phyloP scores from a whole-genome alignment of 306 rosid species.

The Quercus mongolica region DNA sequence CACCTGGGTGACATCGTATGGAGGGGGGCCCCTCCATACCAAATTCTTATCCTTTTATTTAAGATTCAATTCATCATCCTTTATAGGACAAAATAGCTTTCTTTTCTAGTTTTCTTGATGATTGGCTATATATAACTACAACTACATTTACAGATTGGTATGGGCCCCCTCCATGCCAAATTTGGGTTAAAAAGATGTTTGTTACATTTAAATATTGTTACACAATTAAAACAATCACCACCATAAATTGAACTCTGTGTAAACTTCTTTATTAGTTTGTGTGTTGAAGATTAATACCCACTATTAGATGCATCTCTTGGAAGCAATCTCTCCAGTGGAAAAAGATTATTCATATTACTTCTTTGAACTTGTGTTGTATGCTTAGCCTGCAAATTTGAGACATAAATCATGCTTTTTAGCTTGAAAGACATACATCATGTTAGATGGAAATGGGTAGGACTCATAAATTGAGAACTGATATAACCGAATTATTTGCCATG shows the following conservation, averaged over 20 bases:
- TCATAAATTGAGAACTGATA: too few species aligned
- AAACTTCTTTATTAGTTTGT: background rate
- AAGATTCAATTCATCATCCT: conserved; percentile 53
- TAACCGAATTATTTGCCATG: too few species aligned
- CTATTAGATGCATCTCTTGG: too few species aligned
- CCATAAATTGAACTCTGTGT: background rate
- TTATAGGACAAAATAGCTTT: conserved; percentile 42
- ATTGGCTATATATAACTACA: conserved; percentile 30
- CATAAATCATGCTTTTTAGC: background rate
- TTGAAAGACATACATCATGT: background rate
- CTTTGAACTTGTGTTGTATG: background rate
- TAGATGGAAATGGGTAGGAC: background rate
- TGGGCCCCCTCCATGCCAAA: background rate
- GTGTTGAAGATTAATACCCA: background rate
- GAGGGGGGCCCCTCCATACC: conserved; percentile 19
- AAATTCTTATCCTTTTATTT: conserved; percentile 28
- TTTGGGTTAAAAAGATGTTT: background rate
- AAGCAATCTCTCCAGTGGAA: background rate
- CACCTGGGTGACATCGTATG: background rate
- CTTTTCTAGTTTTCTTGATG: conserved; percentile 31
- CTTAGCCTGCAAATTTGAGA: background rate
- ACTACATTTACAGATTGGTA: conserved; percentile 15
- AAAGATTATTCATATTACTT: background rate
- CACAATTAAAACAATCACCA: conserved; percentile 22
- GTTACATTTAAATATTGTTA: background rate